phyloP scores from a whole-genome alignment of 1,284 basidiomycete species.

The Phellinidium pouzarii region DNA sequence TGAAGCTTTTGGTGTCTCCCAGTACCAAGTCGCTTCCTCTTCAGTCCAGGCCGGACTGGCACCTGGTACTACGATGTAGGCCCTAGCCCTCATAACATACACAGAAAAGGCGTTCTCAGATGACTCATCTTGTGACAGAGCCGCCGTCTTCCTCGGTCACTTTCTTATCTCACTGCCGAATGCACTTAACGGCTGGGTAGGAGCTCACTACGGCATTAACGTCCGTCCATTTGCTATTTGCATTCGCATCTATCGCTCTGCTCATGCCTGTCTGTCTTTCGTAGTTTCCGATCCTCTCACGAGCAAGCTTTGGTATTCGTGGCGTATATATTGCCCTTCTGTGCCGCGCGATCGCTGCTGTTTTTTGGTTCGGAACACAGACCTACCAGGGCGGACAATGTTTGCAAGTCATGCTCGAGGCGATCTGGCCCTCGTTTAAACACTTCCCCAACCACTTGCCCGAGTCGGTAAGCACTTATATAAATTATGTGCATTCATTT shows the following conservation, averaged over 20 bases:
- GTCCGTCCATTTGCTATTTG: neutral
- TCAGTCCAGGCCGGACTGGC: conserved; percentile 21
- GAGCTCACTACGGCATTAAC: conserved; percentile 23
- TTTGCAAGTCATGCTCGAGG: conserved; percentile 56
- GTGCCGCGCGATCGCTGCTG: conserved; percentile 31
- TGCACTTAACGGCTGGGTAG: conserved; percentile 23
- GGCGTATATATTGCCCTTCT: conserved; percentile 22
- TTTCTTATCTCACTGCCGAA: conserved; percentile 23
- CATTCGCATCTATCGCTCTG: neutral
- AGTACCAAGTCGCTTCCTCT: conserved; percentile 25
- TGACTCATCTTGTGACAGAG: conserved; percentile 1
- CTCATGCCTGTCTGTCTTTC: neutral
- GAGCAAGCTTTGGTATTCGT: conserved; percentile 23
- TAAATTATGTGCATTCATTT: conserved; percentile 68
- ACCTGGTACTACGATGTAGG: conserved; percentile 22
- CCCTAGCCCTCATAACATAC: neutral
- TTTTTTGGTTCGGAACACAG: conserved; percentile 68
- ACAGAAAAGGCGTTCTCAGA: neutral
- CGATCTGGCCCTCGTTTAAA: conserved; percentile 69
- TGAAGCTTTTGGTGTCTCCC: conserved; percentile 24
- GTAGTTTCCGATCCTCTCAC: conserved; percentile 19
- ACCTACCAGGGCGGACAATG: conserved; percentile 59
- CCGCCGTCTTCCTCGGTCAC: conserved; percentile 23
- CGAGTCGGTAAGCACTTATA: conserved; percentile 69
- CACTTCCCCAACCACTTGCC: conserved; percentile 60